Evolutionary conservation across 192 early-diverging fungal genomes (phyloP).

Genomic region (Umbelopsis isabellina): DNA sequence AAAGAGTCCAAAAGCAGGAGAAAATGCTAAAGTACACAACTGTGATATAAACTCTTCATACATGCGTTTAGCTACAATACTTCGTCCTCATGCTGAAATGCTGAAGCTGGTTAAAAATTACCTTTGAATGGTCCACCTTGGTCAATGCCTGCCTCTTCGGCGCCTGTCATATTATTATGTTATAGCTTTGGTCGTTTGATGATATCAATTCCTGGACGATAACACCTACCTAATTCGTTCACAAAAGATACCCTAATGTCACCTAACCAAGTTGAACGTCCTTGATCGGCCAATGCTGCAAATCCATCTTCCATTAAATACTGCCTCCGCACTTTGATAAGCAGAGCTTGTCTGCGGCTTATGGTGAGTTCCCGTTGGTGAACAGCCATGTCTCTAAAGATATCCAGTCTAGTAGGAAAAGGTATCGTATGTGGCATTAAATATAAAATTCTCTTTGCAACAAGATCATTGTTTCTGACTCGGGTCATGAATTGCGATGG

Average conservation of each 20-base stretch:
- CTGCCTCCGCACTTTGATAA: slow-evolving; percentile 61
- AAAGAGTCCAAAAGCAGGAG: slow-evolving; percentile 55
- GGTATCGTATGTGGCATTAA: slow-evolving; percentile 89
- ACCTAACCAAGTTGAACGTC: slow-evolving; percentile 45
- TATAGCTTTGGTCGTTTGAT: slow-evolving; percentile 43
- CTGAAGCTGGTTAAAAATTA: slow-evolving; percentile 47
- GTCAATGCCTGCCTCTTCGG: slow-evolving; percentile 78
- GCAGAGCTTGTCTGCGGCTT: slow-evolving; percentile 19
- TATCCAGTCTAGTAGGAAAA: slow-evolving; percentile 80
- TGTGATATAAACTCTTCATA: slow-evolving; percentile 54
- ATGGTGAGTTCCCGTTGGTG: slow-evolving; percentile 53
- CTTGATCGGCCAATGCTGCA: slow-evolving; percentile 51
- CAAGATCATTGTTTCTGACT: slow-evolving; percentile 43
- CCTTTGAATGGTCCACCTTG: slow-evolving; percentile 87
- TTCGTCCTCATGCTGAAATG: background rate
- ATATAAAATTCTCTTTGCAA: slow-evolving; percentile 65
- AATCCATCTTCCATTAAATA: slow-evolving; percentile 77
- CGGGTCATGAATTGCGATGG: slow-evolving; percentile 44
- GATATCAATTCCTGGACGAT: background rate
- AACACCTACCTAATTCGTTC: slow-evolving; percentile 47
- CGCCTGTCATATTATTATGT: slow-evolving; percentile 53
- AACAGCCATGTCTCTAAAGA: slow-evolving; percentile 80
- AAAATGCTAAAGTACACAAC: slow-evolving; percentile 56
- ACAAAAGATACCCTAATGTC: slow-evolving; percentile 56
- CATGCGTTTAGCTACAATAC: background rate